phyloP scores from a whole-genome alignment of 768 basidiomycete species.

The Termitomyces sp. region DNA sequence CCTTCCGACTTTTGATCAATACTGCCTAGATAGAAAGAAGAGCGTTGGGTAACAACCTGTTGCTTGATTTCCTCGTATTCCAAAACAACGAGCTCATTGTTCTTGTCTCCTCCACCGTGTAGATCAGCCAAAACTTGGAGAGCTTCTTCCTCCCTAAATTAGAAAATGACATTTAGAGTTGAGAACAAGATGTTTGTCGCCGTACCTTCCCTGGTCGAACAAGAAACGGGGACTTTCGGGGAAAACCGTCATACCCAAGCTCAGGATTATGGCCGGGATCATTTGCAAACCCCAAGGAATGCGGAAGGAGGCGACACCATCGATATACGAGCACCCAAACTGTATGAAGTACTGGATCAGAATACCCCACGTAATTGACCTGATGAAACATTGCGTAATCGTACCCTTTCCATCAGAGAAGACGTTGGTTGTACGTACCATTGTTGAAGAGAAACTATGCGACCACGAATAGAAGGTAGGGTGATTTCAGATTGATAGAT shows the following conservation, averaged over 20 bases:
- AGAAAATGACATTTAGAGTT: neutral
- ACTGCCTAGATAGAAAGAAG: neutral
- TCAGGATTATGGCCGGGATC: slow-evolving; percentile 70
- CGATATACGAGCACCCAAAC: slow-evolving; percentile 70
- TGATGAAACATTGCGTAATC: slow-evolving; percentile 1
- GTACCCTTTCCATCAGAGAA: neutral
- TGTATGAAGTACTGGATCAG: slow-evolving; percentile 71
- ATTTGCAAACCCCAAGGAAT: slow-evolving; percentile 78
- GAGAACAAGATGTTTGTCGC: neutral
- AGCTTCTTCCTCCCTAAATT: slow-evolving; percentile 48
- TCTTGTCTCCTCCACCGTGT: slow-evolving; percentile 56
- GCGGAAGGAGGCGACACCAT: slow-evolving; percentile 67
- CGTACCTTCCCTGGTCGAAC: slow-evolving; percentile 51
- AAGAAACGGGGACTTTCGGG: slow-evolving; percentile 72
- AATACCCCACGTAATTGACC: slow-evolving; percentile 75
- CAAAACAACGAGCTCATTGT: slow-evolving; percentile 57
- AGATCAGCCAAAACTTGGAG: slow-evolving; percentile 70
- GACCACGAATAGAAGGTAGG: slow-evolving; percentile 66
- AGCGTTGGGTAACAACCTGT: slow-evolving; percentile 24
- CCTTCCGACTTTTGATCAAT: slow-evolving; percentile 13
- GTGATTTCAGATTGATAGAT: slow-evolving; percentile 75
- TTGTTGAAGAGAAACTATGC: slow-evolving; percentile 73
- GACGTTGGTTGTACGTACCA: slow-evolving; percentile 29
- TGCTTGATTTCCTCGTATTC: slow-evolving; percentile 67
- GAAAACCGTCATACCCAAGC: slow-evolving; percentile 60